phyloP scores from a whole-genome alignment of 1,284 basidiomycete genomes.

The Ustilago curta region DNA sequence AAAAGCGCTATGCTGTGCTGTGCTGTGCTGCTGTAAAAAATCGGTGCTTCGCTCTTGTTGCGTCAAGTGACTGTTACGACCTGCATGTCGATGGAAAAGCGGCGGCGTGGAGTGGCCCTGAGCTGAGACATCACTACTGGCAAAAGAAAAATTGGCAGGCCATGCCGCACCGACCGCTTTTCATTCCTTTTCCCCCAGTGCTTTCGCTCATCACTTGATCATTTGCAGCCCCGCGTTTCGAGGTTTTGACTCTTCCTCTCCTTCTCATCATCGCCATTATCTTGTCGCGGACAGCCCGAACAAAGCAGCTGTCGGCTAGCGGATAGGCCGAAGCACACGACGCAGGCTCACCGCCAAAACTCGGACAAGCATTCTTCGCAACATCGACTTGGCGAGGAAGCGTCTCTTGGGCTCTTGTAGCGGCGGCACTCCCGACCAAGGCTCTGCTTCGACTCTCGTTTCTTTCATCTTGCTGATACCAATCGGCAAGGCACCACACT shows the following conservation, averaged over 20 bases:
- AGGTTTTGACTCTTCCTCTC: not conserved
- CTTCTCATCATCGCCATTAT: not conserved
- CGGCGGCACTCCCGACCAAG: no score
- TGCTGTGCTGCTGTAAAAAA: not conserved
- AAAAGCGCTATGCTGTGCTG: slow-evolving; percentile 9
- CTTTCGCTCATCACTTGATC: slow-evolving; percentile 1
- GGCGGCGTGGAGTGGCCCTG: not conserved
- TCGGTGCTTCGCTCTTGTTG: not conserved
- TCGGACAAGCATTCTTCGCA: not conserved
- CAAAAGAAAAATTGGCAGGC: no score
- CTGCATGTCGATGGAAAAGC: slow-evolving; percentile 10
- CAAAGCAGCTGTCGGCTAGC: no score
- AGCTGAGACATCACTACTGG: no score
- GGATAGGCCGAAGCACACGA: not conserved
- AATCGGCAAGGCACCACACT: not conserved
- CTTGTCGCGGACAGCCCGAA: not conserved
- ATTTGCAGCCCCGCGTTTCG: not conserved
- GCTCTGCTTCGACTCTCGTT: no score
- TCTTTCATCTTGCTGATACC: no score
- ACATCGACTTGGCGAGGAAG: no score
- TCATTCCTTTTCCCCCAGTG: no score
- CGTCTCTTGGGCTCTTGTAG: no score
- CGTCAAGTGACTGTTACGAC: slow-evolving; percentile 8
- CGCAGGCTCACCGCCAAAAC: not conserved
- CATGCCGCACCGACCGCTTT: slow-evolving; percentile 12